Conservation (phyloP, 2,329 filamentous ascomycete genomes). For the Zasmidium citrigriseum region DNA sequence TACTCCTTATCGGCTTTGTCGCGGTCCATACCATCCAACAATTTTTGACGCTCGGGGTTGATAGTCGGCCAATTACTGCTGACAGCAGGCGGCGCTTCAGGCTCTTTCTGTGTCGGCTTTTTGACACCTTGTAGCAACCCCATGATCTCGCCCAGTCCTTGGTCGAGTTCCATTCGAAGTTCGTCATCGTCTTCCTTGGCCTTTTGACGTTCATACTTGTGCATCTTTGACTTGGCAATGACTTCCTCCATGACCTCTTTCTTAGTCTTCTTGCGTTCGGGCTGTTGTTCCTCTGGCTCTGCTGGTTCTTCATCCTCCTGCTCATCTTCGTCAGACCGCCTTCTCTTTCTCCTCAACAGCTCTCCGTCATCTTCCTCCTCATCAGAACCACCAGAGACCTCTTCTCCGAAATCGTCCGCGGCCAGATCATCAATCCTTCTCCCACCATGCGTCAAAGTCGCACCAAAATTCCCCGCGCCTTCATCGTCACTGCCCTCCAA, state of each 20-base stretch:
- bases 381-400: conserved; percentile 41
- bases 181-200: conserved; percentile 93
- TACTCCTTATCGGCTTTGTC: conserved; percentile 80
- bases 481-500: conserved; percentile 78
- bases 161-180: conserved; percentile 78
- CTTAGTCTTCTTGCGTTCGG: conserved; percentile 88
- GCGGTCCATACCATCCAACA: conserved; percentile 63
- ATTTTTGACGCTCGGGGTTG: conserved; percentile 63
- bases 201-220: conserved; percentile 93
- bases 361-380: conserved; percentile 37
- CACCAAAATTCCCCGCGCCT: conserved; percentile 34
- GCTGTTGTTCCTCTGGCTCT: conserved; percentile 58
- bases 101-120: conserved; percentile 38
- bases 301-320: conserved; percentile 55
- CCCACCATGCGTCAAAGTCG: conserved; percentile 78
- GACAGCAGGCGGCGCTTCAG: conserved; percentile 30
- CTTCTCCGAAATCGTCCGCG: conserved; percentile 64
- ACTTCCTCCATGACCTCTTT: conserved; percentile 98
- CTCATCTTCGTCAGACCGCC: conserved; percentile 56
- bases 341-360: conserved; percentile 44
- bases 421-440: conserved; percentile 68
- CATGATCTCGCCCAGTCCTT: conserved; percentile 76
- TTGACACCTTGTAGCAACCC: conserved; percentile 65
- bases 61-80: conserved; percentile 44
- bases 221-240: conserved; percentile 92